These are phyloP conservation scores for Candida sphagnicola DNA, from an alignment of 805 yeast species.

Conservation along the genomic window DNA sequence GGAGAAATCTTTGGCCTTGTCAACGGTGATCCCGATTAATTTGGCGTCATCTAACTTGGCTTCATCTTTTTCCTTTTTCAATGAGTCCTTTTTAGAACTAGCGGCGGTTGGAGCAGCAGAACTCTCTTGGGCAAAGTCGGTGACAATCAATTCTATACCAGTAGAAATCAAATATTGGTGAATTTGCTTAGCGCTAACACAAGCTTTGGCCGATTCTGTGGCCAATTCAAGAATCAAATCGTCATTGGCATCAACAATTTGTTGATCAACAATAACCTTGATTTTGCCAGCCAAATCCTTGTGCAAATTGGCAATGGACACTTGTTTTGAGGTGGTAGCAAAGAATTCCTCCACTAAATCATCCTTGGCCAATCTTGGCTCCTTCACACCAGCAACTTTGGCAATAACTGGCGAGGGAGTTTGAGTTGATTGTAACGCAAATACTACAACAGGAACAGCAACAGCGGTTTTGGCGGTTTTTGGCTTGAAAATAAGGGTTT, in stretches of 20 bases:
- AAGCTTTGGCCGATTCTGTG: conserved; percentile 50
- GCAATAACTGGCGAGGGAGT: conserved; percentile 70
- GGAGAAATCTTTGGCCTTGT: conserved; percentile 87
- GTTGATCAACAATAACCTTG: conserved; percentile 56
- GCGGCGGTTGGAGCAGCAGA: conserved; percentile 25
- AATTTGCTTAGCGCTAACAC: conserved; percentile 44
- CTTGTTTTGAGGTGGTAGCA: conserved; percentile 53
- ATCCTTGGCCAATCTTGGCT: conserved; percentile 83
- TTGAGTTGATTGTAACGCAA: conserved; percentile 66
- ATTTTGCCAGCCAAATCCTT: conserved; percentile 48
- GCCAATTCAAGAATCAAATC: conserved; percentile 41
- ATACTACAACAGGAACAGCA: conserved; percentile 75
- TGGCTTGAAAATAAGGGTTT: conserved; percentile 84
- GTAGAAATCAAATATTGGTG: conserved; percentile 45
- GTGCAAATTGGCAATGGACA: conserved; percentile 52
- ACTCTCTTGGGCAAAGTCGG: conserved; percentile 50
- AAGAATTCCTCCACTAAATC: conserved; percentile 69
- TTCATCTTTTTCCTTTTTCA: conserved; percentile 35
- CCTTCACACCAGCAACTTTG: conserved; percentile 65
- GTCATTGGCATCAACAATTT: conserved; percentile 36
- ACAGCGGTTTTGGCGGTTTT: conserved; percentile 79
- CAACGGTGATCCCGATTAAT: conserved; percentile 92
- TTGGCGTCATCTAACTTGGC: conserved; percentile 81
- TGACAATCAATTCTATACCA: conserved; percentile 47
- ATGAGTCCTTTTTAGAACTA: conserved; percentile 23